phyloP scores from a whole-genome alignment of 2,329 filamentous ascomycete genomes.

The Nemania bipapillata region DNA sequence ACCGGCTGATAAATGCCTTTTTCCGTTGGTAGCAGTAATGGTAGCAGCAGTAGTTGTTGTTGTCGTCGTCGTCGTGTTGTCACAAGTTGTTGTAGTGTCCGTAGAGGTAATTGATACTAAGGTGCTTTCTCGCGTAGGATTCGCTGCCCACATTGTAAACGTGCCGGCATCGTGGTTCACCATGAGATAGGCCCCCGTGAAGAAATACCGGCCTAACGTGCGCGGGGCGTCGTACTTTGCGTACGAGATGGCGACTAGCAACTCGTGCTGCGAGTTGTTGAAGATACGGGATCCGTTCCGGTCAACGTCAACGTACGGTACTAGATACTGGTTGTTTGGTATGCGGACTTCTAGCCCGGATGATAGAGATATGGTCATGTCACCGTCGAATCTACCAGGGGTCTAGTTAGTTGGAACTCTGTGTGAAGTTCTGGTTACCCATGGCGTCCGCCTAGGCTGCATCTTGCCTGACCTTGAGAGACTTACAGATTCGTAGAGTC shows the following conservation, averaged over 20 bases:
- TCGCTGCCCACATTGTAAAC: conserved; percentile 3
- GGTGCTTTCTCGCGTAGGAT: background rate
- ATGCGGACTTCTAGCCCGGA: conserved; percentile 12
- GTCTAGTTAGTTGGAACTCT: background rate
- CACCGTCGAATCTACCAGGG: background rate
- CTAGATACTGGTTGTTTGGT: conserved; percentile 13
- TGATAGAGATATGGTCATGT: conserved; percentile 11
- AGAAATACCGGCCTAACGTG: conserved; percentile 9
- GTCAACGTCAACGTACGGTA: background rate
- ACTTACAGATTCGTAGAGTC: background rate
- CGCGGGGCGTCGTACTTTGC: conserved; percentile 1
- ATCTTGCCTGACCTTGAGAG: background rate
- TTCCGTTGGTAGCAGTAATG: background rate
- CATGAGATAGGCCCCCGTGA: conserved; percentile 7
- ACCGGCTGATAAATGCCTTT: background rate
- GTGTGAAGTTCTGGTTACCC: too few species aligned
- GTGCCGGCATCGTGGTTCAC: conserved; percentile 8
- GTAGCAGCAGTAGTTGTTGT: background rate
- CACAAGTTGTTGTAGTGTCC: background rate
- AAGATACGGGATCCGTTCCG: background rate
- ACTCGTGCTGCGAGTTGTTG: conserved; percentile 7
- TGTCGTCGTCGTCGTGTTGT: background rate
- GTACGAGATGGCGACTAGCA: too few species aligned
- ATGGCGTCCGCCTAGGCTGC: background rate
- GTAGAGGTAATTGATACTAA: conserved; percentile 2